Conservation (phyloP, 2,329 filamentous ascomycete genomes). For the Xylaria sp. region DNA sequence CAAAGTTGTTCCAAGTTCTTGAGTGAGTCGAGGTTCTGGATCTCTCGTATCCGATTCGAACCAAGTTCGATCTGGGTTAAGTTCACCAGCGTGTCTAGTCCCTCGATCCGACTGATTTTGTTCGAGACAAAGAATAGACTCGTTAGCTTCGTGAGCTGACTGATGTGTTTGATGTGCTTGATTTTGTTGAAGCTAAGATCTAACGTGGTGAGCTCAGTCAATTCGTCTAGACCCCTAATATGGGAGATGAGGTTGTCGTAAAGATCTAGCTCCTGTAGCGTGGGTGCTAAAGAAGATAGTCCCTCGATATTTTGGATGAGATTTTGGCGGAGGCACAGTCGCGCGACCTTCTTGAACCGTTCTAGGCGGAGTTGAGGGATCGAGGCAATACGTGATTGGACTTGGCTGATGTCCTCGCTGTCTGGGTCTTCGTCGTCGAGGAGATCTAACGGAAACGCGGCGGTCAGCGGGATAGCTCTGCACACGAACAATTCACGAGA, state of each 20-base stretch:
- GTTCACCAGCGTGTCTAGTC: conserved; percentile 77
- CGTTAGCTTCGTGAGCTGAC: conserved; percentile 78
- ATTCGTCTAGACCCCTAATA: conserved; percentile 81
- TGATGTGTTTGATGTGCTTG: conserved; percentile 93
- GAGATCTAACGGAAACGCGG: conserved; percentile 58
- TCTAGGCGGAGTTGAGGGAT: conserved; percentile 83
- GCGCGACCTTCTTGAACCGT: conserved; percentile 79
- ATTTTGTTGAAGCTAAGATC: conserved; percentile 99
- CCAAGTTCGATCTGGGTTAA: conserved; percentile 89
- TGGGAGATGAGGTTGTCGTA: conserved; percentile 97
- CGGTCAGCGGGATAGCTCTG: conserved; percentile 38
- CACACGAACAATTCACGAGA: neutral
- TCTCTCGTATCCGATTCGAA: conserved; percentile 89
- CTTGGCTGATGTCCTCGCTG: conserved; percentile 83
- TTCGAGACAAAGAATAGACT: conserved; percentile 96
- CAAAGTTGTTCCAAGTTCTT: conserved; percentile 86
- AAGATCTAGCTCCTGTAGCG: conserved; percentile 85
- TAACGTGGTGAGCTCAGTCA: conserved; percentile 79
- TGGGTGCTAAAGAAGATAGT: conserved; percentile 71
- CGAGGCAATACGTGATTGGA: conserved; percentile 85
- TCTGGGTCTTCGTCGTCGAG: conserved; percentile 69
- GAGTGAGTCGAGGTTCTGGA: conserved; percentile 83
- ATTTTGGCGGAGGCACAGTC: conserved; percentile 93
- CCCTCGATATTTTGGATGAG: conserved; percentile 83
- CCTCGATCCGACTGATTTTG: conserved; percentile 89